Evolutionary conservation across 441 rosid species (phyloP), one percentile per base, ranked within the genome.

Genomic region (Erysimum cheiri): DNA sequence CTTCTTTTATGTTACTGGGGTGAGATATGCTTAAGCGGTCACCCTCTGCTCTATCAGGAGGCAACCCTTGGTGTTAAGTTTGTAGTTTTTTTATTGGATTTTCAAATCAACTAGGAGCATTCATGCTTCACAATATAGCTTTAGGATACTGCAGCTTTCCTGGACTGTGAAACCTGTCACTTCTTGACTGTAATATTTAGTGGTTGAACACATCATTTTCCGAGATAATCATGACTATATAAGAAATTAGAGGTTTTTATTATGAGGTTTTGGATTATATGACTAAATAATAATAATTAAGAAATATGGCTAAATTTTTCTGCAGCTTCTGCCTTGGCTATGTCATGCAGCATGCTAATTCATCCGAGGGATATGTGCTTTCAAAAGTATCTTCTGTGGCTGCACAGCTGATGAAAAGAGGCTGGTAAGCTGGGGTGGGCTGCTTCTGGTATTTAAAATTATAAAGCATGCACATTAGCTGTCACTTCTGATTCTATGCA

Each of bases 351-450:
- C 96, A 82, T 81, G 98, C 96, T 64, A 79, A 83, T 84, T 88
- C 93, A 32, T 78, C 85, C 4, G 97, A 92, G 70, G 92, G 92
- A 54, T 95, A 89, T 82, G 98, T 95, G 61, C 94, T 76, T 73
- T 88, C 85, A 63, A 95, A 95, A 80, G 87, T 92, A 66, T 92
- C 97, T 77, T 95, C 97, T 39, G 99, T 95, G 70, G 97, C 98
- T 66, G 95, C 96, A 59, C 99, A 95, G 57, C 77, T 95, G 85
- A 81, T 95, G 81, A 95, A 95, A 87, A 89, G 99, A 74, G 99
- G 99, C 77, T 95, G 99, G 99, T 95, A 82, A 83, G 87, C 75
- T 65, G 61, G 22, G 66, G 72, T 55, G 61, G 31, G 58, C 75
- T 55, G 22, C 48, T 65, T 49, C 60, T 74, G 36, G 56, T 47